Conservation (phyloP, 2,329 filamentous ascomycete species). For the Sphaerulina musiva region DNA sequence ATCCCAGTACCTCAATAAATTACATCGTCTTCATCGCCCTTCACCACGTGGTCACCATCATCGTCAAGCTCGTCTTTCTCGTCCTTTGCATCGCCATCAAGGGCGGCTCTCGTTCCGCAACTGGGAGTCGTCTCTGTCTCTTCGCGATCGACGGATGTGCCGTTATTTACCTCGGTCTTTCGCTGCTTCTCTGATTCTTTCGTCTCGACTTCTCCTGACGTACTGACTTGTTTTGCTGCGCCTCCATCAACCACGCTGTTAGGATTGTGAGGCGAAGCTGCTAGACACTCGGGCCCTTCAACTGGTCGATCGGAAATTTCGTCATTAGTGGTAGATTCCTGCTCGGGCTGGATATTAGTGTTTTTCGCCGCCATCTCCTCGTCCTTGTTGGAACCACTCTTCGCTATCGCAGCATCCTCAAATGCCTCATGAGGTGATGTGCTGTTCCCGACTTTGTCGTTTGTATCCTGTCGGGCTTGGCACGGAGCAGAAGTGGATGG, state of each 20-base stretch:
- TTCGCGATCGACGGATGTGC: conserved; percentile 1
- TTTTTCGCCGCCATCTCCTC: background rate
- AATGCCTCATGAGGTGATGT: background rate
- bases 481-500: no score
- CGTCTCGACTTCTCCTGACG: background rate
- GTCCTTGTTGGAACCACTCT: background rate
- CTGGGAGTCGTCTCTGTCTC: conserved; percentile 10
- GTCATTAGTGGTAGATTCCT: background rate
- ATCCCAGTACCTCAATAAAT: conserved; percentile 59
- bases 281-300: background rate
- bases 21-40: conserved; percentile 82
- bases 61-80: conserved; percentile 49
- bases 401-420: background rate
- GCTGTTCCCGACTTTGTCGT: background rate
- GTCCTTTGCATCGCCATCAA: conserved; percentile 20
- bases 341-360: background rate
- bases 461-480: background rate
- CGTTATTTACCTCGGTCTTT: conserved; percentile 9
- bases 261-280: background rate
- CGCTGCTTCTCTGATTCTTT: conserved; percentile 6
- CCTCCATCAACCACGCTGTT: background rate
- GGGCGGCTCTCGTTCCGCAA: conserved; percentile 10
- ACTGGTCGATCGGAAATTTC: background rate
- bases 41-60: conserved; percentile 69
- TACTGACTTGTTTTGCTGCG: background rate